Evolutionary conservation across 345 rosid species (phyloP).

Genomic region (Hypericum perforatum): DNA sequence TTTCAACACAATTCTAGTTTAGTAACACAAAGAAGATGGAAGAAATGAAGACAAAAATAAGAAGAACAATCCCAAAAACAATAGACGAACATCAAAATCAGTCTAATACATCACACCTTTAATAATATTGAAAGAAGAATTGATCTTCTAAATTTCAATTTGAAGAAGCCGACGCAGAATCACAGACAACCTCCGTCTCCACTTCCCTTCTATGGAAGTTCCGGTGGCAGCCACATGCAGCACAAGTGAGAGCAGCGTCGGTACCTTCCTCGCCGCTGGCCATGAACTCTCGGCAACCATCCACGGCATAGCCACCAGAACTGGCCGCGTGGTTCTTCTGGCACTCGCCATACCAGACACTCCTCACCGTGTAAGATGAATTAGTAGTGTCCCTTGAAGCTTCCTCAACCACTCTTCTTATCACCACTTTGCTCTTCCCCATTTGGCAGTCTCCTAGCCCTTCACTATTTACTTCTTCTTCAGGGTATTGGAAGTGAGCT

Average conservation of each 20-base stretch:
- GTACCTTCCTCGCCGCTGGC: constrained; percentile 41
- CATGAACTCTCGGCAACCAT: constrained; percentile 82
- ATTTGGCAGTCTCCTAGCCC: constrained; percentile 15
- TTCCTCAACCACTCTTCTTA: constrained; percentile 36
- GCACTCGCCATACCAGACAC: constrained; percentile 59
- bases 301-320: constrained; percentile 62
- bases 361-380: constrained; percentile 35
- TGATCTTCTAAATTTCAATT: too few relatives aligned
- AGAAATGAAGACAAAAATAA: too few relatives aligned
- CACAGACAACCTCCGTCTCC: constrained; percentile 45
- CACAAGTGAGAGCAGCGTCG: constrained; percentile 21
- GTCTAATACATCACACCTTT: too few relatives aligned
- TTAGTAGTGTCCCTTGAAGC: constrained; percentile 29
- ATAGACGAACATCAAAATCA: too few relatives aligned
- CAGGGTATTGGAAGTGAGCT: constrained; percentile 2
- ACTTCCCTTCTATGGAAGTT: constrained; percentile 30
- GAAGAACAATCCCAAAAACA: too few relatives aligned
- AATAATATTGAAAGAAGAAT: too few relatives aligned
- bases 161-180: constrained; percentile 45
- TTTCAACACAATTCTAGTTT: too few relatives aligned
- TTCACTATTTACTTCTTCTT: background rate
- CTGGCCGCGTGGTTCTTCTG: constrained; percentile 72
- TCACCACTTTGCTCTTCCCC: constrained; percentile 70
- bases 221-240: constrained; percentile 32
- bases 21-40: too few relatives aligned